Evolutionary conservation across 106 monocot genomes (phyloP).

Genomic region (Dendrobium nobile): DNA sequence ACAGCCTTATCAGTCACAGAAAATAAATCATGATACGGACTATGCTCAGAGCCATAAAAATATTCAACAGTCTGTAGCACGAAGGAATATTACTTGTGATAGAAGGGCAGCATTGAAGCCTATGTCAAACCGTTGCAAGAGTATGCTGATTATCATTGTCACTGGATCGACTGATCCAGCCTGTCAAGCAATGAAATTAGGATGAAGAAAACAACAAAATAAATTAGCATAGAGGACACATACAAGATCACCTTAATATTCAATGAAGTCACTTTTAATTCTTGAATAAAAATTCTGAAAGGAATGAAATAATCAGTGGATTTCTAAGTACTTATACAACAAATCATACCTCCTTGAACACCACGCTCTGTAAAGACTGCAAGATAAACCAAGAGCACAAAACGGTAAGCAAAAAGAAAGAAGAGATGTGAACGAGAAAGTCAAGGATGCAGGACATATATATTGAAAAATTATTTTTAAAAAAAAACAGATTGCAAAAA

Average conservation of each 20-base stretch:
- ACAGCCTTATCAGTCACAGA: not conserved
- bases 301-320: not conserved
- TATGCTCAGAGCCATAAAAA: not conserved
- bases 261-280: not conserved
- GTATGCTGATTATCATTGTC: conserved; percentile 81
- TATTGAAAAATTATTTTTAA: not conserved
- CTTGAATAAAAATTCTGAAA: not conserved
- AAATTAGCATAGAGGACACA: not conserved
- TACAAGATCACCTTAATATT: not conserved
- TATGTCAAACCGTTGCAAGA: conserved; percentile 90
- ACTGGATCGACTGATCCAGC: conserved; percentile 89
- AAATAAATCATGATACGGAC: not conserved
- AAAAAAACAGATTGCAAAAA: not conserved
- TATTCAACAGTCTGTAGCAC: not conserved
- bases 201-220: not conserved
- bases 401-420: not conserved
- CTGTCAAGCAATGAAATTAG: conserved; percentile 29
- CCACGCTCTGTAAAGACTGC: conserved; percentile 96
- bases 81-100: conserved; percentile 49
- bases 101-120: conserved; percentile 82
- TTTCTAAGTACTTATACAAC: not conserved
- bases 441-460: not conserved
- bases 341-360: conserved; percentile 81
- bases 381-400: conserved; percentile 12
- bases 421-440: not conserved